Base-by-base conservation (phyloP, 1,139 yeast genomes). In the Blastobotrys proliferans region DNA sequence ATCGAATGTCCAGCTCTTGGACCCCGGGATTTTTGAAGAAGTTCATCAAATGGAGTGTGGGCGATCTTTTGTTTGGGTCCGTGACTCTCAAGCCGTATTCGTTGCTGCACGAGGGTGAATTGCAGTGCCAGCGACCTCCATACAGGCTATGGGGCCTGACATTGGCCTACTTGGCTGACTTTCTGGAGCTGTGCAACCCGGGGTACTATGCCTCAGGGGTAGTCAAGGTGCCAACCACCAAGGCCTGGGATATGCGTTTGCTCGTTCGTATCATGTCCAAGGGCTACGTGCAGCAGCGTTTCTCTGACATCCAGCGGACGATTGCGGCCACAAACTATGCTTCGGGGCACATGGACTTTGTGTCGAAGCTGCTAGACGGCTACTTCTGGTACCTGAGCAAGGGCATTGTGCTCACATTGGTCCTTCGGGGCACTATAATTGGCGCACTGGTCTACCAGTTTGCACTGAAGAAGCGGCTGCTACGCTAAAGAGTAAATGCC, bases 101-200 rank as follows among this genome's bases (percentile, higher is more conserved):
- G 17, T 34, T 49, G 16, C 29, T 38, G 6, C 43, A 40, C 13
- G 10, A 24, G 4, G 9, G 6, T 6, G 17, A 16, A 17, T 19
- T 26, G 9, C 22, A 11, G n/a, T 9, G 24, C 25, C 13, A 6
- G n/a, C 16, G 43, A 44, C 10, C 53, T 0, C 65, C 63, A 1
- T 63, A 56, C 50, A 56, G 56, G 45, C 52, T 63, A 25, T 67
- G 71, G 71, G 71, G 71, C 1, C 55, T 67, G 11, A 66, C 71
- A 4, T 52, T 57, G 25, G 64, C 63, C 6, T 55, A 65, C 16
- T 41, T 67, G 22, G 52, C 55, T 10, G 70, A 67, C 38, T 45
- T 66, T 6, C 48, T 64, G 17, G 63, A 62, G 32, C 32, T 59
- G 9, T 34, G 58, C 5, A 44, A 49, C 14, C 62, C 63, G 2